A percentile compares a stretch with the other conserved stretches of the same genome.
Conservation (phyloP, 163 green algal species). For the Chlorella variabilis region DNA sequence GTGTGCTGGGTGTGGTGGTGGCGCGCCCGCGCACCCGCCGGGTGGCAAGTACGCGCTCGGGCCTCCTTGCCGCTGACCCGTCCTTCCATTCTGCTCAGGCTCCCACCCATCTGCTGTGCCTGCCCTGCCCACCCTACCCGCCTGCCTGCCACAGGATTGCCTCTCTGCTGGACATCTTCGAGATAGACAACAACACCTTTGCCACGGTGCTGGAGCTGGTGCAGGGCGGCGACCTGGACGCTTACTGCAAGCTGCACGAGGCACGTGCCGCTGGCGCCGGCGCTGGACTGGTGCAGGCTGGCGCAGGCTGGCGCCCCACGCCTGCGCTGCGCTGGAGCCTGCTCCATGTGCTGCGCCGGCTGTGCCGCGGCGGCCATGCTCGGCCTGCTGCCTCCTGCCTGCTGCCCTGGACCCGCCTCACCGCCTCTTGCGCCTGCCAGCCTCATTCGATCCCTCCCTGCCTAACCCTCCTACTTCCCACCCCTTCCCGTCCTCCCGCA, state of each 20-base stretch:
- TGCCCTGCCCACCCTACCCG: background rate
- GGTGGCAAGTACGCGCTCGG: too few relatives aligned
- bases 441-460: background rate
- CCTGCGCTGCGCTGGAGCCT: too few relatives aligned
- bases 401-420: too few relatives aligned
- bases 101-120: too few relatives aligned
- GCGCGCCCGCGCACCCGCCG: background rate
- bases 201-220: constrained; percentile 95
- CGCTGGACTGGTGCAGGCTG: too few relatives aligned
- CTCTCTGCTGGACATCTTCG: constrained; percentile 89
- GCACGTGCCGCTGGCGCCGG: constrained; percentile 33
- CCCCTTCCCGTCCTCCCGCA: constrained; percentile 34
- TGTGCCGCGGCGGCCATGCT: too few relatives aligned
- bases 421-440: too few relatives aligned
- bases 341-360: too few relatives aligned
- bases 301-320: too few relatives aligned
- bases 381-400: too few relatives aligned
- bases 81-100: too few relatives aligned
- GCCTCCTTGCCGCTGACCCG: too few relatives aligned
- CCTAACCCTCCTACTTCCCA: background rate
- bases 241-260: constrained; percentile 77
- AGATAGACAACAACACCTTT: constrained; percentile 93
- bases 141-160: constrained; percentile 69
- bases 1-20: background rate
- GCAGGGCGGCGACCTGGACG: constrained; percentile 88